Evolutionary conservation across 495 filamentous ascomycete species (phyloP).

Genomic region (Aspergillus conjunctus): DNA sequence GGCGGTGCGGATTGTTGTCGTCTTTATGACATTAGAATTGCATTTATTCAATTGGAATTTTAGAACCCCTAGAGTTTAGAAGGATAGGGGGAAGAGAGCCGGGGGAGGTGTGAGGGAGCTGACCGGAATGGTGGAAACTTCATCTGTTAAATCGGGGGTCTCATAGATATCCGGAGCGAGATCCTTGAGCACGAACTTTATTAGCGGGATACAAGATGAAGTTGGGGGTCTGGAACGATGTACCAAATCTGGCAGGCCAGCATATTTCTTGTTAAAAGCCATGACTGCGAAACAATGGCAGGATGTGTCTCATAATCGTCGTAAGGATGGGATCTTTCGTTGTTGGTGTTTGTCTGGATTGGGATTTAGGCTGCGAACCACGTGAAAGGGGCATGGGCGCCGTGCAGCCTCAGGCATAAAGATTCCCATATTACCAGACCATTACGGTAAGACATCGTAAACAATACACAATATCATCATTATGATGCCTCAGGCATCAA

Average conservation of each 20-base stretch:
- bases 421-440: background rate
- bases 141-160: constrained; percentile 87
- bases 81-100: background rate
- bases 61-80: background rate
- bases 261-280: constrained; percentile 73
- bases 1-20: constrained; percentile 63
- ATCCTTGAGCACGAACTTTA: constrained; percentile 58
- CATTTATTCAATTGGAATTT: no score
- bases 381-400: constrained; percentile 22
- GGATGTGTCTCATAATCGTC: background rate
- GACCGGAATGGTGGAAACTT: constrained; percentile 80
- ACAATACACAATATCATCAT: background rate
- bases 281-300: constrained; percentile 30
- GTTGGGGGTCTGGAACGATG: constrained; percentile 17
- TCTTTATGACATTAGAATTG: constrained; percentile 44
- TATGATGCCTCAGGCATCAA: background rate
- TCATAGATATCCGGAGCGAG: constrained; percentile 92
- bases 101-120: constrained; percentile 20
- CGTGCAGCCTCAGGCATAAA: constrained; percentile 16
- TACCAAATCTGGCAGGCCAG: constrained; percentile 81
- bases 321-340: constrained; percentile 7
- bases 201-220: background rate
- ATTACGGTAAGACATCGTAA: background rate
- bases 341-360: background rate
- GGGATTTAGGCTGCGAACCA: constrained; percentile 16